Conservation (phyloP, 1,284 basidiomycete species). For the Microbotryum lychnidis-dioicae region DNA sequence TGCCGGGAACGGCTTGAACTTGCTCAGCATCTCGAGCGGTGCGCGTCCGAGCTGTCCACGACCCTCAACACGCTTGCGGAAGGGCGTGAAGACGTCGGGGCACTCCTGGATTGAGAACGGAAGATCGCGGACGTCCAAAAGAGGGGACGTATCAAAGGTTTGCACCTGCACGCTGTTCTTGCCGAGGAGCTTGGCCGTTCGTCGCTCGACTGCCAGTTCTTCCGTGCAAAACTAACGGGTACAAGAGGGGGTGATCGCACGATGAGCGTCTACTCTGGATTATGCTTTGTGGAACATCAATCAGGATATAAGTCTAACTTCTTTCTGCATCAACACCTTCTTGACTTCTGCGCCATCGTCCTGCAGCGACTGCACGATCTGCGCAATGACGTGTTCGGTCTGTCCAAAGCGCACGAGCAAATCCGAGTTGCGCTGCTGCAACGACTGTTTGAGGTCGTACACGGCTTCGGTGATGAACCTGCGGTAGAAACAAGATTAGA, state of each 20-base stretch:
- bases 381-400: constrained; percentile 43
- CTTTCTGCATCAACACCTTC: constrained; percentile 45
- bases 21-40: constrained; percentile 23
- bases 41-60: constrained; percentile 39
- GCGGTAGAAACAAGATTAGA: background rate
- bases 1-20: constrained; percentile 38
- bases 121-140: constrained; percentile 43
- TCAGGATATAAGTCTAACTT: constrained; percentile 34
- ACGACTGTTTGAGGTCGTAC: constrained; percentile 44
- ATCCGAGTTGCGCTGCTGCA: constrained; percentile 44
- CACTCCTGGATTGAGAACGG: constrained; percentile 44
- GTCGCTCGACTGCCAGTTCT: constrained; percentile 33
- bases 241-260: background rate
- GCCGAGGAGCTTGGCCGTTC: constrained; percentile 23
- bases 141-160: constrained; percentile 39
- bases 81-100: constrained; percentile 48
- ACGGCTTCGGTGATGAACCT: constrained; percentile 48
- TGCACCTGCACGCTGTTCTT: constrained; percentile 31
- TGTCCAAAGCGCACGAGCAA: constrained; percentile 48
- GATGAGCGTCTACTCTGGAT: background rate
- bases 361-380: constrained; percentile 41
- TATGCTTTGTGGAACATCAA: background rate
- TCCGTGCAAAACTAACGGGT: constrained; percentile 35
- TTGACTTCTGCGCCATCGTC: constrained; percentile 41
- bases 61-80: constrained; percentile 46